These are phyloP conservation scores for Fomes fomentarius DNA, from an alignment of 1,284 basidiomycete genomes.

Conservation along the genomic window DNA sequence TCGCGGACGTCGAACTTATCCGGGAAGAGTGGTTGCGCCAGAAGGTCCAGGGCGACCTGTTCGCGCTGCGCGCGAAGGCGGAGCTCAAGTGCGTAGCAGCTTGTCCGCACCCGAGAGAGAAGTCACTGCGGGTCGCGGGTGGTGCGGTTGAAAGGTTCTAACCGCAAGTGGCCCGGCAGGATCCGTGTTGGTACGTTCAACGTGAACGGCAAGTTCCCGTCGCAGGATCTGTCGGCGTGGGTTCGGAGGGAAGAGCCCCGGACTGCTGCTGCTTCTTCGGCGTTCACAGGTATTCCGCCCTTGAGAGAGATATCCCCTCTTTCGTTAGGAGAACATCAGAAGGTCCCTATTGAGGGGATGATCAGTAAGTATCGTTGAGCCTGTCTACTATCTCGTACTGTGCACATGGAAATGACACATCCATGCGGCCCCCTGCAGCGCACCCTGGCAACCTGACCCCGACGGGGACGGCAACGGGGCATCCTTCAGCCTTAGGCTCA, in stretches of 20 bases:
- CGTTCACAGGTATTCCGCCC: constrained; percentile 42
- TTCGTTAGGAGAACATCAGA: constrained; percentile 23
- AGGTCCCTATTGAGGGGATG: constrained; percentile 10
- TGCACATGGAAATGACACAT: not conserved
- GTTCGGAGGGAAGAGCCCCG: constrained; percentile 32
- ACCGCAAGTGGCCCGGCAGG: constrained; percentile 35
- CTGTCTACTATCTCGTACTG: not conserved
- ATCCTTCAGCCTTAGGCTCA: too few relatives aligned
- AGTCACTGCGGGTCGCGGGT: too few relatives aligned
- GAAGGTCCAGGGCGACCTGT: constrained; percentile 18
- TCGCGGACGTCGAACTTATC: constrained; percentile 56
- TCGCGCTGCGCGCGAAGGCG: constrained; percentile 13
- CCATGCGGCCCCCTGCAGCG: not conserved
- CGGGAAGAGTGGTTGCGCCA: constrained; percentile 62
- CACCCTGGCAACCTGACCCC: not conserved
- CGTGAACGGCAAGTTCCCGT: constrained; percentile 73
- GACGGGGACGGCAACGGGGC: too few relatives aligned
- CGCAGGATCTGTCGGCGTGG: constrained; percentile 66
- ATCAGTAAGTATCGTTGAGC: constrained; percentile 4
- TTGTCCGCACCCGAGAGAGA: too few relatives aligned
- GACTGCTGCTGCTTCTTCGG: constrained; percentile 27
- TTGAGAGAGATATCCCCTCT: constrained; percentile 43
- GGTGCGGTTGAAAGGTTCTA: too few relatives aligned
- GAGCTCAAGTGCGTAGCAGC: constrained; percentile 29
- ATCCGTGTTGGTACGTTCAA: constrained; percentile 79